These are phyloP conservation scores for Astrephomene gubernaculifera DNA, from an alignment of 139 green algal genomes.

Conservation along the genomic window DNA sequence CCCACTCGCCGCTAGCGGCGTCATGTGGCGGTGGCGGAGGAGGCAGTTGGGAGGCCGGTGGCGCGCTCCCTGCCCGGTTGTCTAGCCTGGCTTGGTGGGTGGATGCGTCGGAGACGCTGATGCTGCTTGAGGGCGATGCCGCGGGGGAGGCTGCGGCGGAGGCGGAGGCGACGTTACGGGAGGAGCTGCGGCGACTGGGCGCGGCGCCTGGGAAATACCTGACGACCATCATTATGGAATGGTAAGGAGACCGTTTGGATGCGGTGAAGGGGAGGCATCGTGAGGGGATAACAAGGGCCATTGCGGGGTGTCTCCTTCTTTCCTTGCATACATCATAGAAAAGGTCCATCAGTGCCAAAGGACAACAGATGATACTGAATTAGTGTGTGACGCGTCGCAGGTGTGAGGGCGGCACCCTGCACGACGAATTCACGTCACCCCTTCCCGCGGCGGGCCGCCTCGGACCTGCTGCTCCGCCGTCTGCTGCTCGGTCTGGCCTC, in stretches of 20 bases:
- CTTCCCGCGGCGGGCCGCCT: background rate
- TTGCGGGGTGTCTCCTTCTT: background rate
- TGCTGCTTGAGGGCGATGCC: too few species aligned
- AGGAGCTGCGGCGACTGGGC: constrained; percentile 15
- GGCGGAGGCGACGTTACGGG: background rate
- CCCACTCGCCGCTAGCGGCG: too few species aligned
- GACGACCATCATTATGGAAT: constrained; percentile 19
- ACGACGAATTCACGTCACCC: background rate
- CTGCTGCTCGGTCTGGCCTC: too few species aligned
- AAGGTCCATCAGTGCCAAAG: background rate
- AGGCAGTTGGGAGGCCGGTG: too few species aligned
- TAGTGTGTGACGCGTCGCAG: too few species aligned
- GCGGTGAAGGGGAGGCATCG: background rate
- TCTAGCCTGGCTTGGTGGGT: too few species aligned
- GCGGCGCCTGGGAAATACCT: constrained; percentile 1
- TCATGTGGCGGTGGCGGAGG: too few species aligned
- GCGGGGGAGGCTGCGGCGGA: too few species aligned
- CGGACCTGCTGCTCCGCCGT: too few species aligned
- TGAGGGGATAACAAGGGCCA: background rate
- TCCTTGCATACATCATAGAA: background rate
- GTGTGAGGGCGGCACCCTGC: constrained; percentile 15
- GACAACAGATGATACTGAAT: too few species aligned
- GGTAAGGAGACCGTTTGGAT: background rate
- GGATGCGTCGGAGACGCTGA: too few species aligned
- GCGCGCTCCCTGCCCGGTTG: too few species aligned